These are phyloP conservation scores for Rubroboletus satanas DNA, from an alignment of 768 basidiomycete genomes.

Conservation along the genomic window DNA sequence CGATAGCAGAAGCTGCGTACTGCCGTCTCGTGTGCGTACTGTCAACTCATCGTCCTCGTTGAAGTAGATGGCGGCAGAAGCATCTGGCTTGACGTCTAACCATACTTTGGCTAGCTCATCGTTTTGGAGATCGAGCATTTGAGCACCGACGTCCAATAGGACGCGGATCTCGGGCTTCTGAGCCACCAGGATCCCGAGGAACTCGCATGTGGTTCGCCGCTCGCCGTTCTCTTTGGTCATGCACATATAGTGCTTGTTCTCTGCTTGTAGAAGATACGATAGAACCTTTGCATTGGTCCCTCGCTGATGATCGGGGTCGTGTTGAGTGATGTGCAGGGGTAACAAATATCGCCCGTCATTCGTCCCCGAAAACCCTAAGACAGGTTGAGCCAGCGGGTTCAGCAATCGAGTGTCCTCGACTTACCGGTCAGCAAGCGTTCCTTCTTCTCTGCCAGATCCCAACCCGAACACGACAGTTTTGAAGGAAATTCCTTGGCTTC, in stretches of 20 bases:
- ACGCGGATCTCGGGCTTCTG: conserved; percentile 39
- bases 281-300: conserved; percentile 38
- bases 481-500: conserved; percentile 45
- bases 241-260: conserved; percentile 37
- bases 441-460: conserved; percentile 48
- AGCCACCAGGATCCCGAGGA: conserved; percentile 31
- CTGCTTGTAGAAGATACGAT: conserved; percentile 21
- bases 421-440: conserved; percentile 8
- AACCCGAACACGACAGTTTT: conserved; percentile 47
- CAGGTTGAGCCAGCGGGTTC: too few relatives aligned
- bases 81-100: conserved; percentile 14
- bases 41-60: conserved; percentile 18
- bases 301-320: conserved; percentile 28
- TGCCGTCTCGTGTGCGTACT: not conserved
- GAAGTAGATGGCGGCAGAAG: conserved; percentile 43
- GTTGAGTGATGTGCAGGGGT: conserved; percentile 16
- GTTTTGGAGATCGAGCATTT: conserved; percentile 49
- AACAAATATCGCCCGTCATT: conserved; percentile 42
- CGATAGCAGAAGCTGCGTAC: not conserved
- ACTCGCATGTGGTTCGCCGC: conserved; percentile 13
- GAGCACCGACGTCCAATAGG: conserved; percentile 52
- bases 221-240: conserved; percentile 12
- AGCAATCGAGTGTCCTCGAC: not conserved
- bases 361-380: conserved; percentile 46
- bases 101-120: conserved; percentile 30